Conservation (phyloP, 768 basidiomycete genomes). For the Fomitopsis pulvina region DNA sequence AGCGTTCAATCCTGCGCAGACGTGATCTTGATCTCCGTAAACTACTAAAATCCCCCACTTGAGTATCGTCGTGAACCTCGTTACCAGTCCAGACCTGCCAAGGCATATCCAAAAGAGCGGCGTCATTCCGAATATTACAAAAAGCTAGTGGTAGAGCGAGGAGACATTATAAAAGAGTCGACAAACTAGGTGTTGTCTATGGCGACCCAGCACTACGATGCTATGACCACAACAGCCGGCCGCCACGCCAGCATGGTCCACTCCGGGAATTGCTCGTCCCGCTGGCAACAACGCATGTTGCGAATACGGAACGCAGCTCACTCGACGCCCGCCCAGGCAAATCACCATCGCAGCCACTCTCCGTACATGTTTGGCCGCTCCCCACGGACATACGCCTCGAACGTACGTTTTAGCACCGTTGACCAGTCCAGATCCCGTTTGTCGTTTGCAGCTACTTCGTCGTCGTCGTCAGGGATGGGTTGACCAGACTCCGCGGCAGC, state of each 20-base stretch:
- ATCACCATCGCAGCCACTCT: conserved; percentile 54
- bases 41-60: no score
- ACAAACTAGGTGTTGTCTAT: not conserved
- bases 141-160: not conserved
- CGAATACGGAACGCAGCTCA: not conserved
- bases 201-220: not conserved
- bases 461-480: conserved; percentile 36
- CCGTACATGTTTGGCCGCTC: conserved; percentile 96
- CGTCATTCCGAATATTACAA: conserved; percentile 2
- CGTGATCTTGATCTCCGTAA: no score
- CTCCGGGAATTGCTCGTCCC: not conserved
- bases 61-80: no score
- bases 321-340: not conserved
- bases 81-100: not conserved
- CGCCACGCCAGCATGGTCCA: not conserved
- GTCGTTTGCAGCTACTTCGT: conserved; percentile 49
- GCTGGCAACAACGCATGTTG: not conserved
- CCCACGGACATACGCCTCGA: conserved; percentile 86
- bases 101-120: not conserved
- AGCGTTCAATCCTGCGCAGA: not conserved
- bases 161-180: conserved; percentile 1
- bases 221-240: not conserved
- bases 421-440: conserved; percentile 86
- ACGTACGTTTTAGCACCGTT: conserved; percentile 91
- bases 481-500: conserved; percentile 22